phyloP scores from a whole-genome alignment of 208 protist species.

The Leishmania braziliensis region DNA sequence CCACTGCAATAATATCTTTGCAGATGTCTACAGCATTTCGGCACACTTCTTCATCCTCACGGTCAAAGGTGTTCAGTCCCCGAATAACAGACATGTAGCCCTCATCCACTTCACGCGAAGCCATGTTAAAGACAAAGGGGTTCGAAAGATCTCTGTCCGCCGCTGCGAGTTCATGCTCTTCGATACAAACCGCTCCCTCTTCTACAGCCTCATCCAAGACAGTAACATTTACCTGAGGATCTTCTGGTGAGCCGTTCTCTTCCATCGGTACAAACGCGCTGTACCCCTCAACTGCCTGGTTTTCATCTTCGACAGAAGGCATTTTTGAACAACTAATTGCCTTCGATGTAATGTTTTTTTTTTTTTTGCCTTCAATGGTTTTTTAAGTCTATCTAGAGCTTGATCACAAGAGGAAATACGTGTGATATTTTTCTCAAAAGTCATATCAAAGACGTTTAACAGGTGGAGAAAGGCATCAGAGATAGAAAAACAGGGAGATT shows the following conservation, averaged over 20 bases:
- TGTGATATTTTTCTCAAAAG: background rate
- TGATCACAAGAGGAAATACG: background rate
- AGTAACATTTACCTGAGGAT: background rate
- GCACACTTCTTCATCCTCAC: conserved; percentile 40
- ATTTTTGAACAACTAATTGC: background rate
- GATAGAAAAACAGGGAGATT: background rate
- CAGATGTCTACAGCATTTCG: conserved; percentile 39
- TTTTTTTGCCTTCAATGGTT: background rate
- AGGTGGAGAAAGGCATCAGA: background rate
- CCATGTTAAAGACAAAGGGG: conserved; percentile 33
- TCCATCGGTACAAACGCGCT: background rate
- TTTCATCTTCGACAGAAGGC: conserved; percentile 14
- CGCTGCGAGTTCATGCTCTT: background rate
- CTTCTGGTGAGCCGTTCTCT: conserved; percentile 5
- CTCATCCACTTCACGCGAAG: conserved; percentile 49
- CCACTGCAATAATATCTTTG: conserved; percentile 59
- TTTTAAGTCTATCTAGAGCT: background rate
- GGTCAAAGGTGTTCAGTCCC: conserved; percentile 44
- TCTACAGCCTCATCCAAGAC: conserved; percentile 1
- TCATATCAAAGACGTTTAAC: background rate
- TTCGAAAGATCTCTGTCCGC: conserved; percentile 23
- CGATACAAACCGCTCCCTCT: background rate
- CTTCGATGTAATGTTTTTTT: background rate
- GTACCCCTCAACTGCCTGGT: conserved; percentile 9
- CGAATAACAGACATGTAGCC: conserved; percentile 48